Conservation (phyloP, 2,329 filamentous ascomycete species). For the Sporothrix schenckii region DNA sequence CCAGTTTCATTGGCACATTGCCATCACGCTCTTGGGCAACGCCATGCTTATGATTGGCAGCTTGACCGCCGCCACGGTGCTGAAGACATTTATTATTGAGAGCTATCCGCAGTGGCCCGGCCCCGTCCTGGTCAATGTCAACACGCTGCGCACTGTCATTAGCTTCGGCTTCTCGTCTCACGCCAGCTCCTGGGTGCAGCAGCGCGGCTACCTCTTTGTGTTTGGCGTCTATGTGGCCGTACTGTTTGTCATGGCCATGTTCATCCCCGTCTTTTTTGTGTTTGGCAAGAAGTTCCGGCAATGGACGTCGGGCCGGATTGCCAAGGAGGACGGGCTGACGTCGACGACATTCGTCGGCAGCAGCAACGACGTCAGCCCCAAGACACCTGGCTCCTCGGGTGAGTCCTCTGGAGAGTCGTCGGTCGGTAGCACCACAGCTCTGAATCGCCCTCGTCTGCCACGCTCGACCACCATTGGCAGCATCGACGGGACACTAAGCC, state of each 20-base stretch:
- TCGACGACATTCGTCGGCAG: not conserved
- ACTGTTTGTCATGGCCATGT: conserved; percentile 41
- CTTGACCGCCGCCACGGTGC: conserved; percentile 41
- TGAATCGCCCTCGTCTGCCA: not conserved
- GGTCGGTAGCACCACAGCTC: conserved; percentile 9
- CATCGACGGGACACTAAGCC: conserved; percentile 26
- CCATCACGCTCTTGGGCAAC: conserved; percentile 40
- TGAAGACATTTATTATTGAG: conserved; percentile 44
- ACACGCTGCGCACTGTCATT: conserved; percentile 41
- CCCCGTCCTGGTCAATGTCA: conserved; percentile 43
- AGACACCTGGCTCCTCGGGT: not conserved
- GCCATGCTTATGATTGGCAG: conserved; percentile 41
- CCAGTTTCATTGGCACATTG: conserved; percentile 40
- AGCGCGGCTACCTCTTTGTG: conserved; percentile 39
- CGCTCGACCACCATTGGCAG: conserved; percentile 28
- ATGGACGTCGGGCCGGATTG: conserved; percentile 37
- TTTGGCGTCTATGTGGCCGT: conserved; percentile 43
- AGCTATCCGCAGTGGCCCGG: conserved; percentile 43
- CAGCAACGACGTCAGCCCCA: not conserved
- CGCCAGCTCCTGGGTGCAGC: conserved; percentile 41
- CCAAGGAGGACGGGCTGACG: conserved; percentile 24
- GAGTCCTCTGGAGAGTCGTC: not conserved
- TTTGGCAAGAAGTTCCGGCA: conserved; percentile 39
- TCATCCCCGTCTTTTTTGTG: conserved; percentile 40
- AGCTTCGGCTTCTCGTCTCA: conserved; percentile 43